These are phyloP conservation scores for Cladosporium sp. DNA, from an alignment of 2,329 filamentous ascomycete species.

Conservation along the genomic window DNA sequence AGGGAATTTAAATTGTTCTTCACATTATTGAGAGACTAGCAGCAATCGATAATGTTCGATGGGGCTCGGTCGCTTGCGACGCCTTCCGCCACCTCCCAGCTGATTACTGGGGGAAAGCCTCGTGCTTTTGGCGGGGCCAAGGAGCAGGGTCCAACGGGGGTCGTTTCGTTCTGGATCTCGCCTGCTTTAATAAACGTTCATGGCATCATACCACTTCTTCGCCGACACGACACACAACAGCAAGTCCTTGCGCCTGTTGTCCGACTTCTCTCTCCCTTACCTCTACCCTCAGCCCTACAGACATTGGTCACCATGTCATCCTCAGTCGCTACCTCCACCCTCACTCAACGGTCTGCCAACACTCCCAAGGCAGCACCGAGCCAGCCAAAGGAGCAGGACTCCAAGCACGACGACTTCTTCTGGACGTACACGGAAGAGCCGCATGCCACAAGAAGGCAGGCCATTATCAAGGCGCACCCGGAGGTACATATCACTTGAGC, in stretches of 20 bases:
- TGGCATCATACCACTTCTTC: not conserved
- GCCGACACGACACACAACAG: not conserved
- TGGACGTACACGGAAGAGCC: constrained; percentile 99
- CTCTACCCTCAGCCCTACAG: not conserved
- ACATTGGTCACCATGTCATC: constrained; percentile 18
- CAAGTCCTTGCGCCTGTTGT: constrained; percentile 4
- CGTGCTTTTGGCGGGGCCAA: constrained; percentile 4
- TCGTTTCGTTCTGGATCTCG: not conserved
- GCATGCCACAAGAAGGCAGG: constrained; percentile 81
- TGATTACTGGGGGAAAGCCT: not conserved
- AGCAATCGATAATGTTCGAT: not conserved
- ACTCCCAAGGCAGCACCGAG: not conserved
- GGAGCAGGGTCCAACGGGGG: constrained; percentile 3
- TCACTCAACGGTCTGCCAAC: constrained; percentile 10
- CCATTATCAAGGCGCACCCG: constrained; percentile 97
- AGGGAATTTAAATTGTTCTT: too few species aligned
- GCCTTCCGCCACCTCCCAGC: not conserved
- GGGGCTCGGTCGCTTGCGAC: not conserved
- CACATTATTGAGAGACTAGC: too few species aligned
- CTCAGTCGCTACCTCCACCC: constrained; percentile 25
- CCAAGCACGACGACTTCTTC: constrained; percentile 66
- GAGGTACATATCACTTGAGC: constrained; percentile 55
- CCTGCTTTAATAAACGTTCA: constrained; percentile 4
- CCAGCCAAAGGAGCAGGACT: constrained; percentile 3
- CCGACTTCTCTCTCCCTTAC: not conserved